Evolutionary conservation across 140 eudicot species (phyloP), one percentile per base, ranked within the genome.

Genomic region (Bidens hawaiensis): DNA sequence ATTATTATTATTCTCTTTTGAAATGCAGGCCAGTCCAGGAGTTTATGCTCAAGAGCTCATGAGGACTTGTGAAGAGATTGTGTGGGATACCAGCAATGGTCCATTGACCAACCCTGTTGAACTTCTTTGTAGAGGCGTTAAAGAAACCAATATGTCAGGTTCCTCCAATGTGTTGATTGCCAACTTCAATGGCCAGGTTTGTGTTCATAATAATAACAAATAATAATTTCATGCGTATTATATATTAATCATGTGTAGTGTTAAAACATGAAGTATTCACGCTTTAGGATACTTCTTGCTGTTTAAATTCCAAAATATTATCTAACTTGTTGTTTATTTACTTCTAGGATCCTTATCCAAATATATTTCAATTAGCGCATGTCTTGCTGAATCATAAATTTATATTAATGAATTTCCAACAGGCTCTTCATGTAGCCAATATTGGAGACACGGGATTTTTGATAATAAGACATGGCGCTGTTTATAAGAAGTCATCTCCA

Each of bases 381-480:
- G 4, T 1, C 70, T 65, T n/a, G n/a, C n/a, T n/a, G n/a, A n/a
- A n/a, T n/a, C n/a, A n/a, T n/a, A n/a, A 31, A 45, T 26, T 14
- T 17, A 6, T 9, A 9, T 34, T 13, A 14, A 27, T 65, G 3
- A 60, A 42, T 28, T 34, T 54, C 33, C 55, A 52, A 51, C 83
- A 90, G 98, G 81, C 68, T 68, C 95, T 91, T 65, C 91, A 79
- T 33, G 96, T 80, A 75, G 96, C 89, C 64, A 87, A 91, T 82
- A 72, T 91, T 65, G 98, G 98, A 62, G 89, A 91, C 82, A 70
- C 96, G 0, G 96, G 96, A 62, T 84, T 91, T 73, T 36, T 84
- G 11, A 66, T 87, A 40, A 57, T 91, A 21, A 78, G 98, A 57
- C 83, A 91, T 64, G 95, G 85, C 38, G 46, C 76, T 45, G 69